Evolutionary conservation across 2,329 filamentous ascomycete species (phyloP).

Genomic region (Penicillium palitans): DNA sequence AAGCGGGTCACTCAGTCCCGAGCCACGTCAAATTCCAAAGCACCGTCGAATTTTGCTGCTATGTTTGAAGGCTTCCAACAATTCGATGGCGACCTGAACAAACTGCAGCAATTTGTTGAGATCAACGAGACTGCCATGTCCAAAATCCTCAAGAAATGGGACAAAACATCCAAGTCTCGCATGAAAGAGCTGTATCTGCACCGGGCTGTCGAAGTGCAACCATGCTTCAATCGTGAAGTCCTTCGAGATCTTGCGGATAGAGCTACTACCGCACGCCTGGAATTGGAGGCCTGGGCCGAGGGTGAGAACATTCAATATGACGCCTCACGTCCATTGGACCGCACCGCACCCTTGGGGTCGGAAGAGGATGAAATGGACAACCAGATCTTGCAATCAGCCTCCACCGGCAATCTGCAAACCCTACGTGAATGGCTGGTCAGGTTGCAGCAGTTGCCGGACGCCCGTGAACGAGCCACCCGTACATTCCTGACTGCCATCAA

Average conservation of each 20-base stretch:
- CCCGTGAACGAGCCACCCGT: conserved; percentile 75
- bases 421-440: conserved; percentile 79
- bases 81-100: conserved; percentile 94
- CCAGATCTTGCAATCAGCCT: conserved; percentile 79
- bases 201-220: conserved; percentile 92
- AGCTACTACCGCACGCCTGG: conserved; percentile 91
- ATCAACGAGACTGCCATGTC: conserved; percentile 97
- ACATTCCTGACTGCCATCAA: conserved; percentile 89
- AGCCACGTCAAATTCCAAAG: conserved; percentile 72
- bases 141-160: conserved; percentile 99
- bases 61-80: conserved; percentile 96
- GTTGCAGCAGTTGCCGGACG: conserved; percentile 62
- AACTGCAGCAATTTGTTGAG: conserved; percentile 95
- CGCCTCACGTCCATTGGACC: conserved; percentile 46
- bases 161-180: conserved; percentile 98
- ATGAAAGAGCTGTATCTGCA: conserved; percentile 98
- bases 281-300: conserved; percentile 95
- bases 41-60: conserved; percentile 90
- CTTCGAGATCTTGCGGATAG: conserved; percentile 96
- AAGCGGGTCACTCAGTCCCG: conserved; percentile 87
- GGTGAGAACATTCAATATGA: conserved; percentile 90
- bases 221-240: conserved; percentile 95
- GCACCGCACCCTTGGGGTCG: conserved; percentile 55
- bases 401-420: conserved; percentile 73
- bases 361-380: conserved; percentile 90